Conservation (phyloP, 176 grass and related monocot species). For the Raddia guianensis region DNA sequence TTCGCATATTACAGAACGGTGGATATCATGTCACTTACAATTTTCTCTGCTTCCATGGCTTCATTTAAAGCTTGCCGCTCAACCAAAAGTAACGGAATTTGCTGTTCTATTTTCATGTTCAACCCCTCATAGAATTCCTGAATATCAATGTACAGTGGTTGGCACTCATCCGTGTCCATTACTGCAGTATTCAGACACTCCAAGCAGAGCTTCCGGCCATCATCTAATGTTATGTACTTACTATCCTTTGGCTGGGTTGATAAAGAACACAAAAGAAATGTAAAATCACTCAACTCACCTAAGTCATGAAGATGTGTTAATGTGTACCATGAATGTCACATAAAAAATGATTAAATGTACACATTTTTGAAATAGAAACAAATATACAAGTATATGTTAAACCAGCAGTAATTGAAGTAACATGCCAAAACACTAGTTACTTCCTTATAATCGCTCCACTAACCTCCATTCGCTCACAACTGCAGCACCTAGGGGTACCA, state of each 20-base stretch:
- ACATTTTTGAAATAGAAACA: constrained; percentile 22
- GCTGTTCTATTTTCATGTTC: constrained; percentile 96
- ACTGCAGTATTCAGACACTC: constrained; percentile 85
- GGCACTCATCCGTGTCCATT: constrained; percentile 88
- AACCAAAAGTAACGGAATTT: constrained; percentile 91
- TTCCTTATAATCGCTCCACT: not conserved
- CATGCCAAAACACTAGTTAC: constrained; percentile 5
- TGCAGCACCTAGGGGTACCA: constrained; percentile 89
- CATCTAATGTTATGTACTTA: constrained; percentile 92
- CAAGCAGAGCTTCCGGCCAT: constrained; percentile 91
- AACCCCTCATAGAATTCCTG: constrained; percentile 95
- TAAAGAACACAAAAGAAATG: constrained; percentile 12
- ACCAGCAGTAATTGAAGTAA: not conserved
- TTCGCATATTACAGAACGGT: constrained; percentile 9
- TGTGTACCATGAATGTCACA: constrained; percentile 11
- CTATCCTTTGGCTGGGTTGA: constrained; percentile 60
- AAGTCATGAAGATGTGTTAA: not conserved
- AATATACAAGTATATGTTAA: constrained; percentile 24
- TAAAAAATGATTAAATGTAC: constrained; percentile 22
- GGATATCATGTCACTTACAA: constrained; percentile 49
- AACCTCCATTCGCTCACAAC: constrained; percentile 98
- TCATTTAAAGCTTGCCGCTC: constrained; percentile 94
- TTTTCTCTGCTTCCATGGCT: constrained; percentile 92
- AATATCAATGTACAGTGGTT: constrained; percentile 92
- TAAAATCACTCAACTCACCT: constrained; percentile 18